These are phyloP conservation scores for Mycocentrospora acerina DNA, from an alignment of 2,329 filamentous ascomycete species.

Conservation along the genomic window DNA sequence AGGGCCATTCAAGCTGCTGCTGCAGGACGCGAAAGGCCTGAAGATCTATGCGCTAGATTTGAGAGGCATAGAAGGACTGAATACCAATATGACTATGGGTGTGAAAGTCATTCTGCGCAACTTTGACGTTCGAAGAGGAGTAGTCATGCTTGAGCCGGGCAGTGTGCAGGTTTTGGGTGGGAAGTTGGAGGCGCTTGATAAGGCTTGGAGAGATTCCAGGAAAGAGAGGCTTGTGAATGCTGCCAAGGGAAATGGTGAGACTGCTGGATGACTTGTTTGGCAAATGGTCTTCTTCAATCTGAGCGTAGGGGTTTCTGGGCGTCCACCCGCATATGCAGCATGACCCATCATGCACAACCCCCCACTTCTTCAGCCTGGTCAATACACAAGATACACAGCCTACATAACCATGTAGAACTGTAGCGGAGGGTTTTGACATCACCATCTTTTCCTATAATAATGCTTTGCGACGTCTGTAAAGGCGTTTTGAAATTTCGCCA, in stretches of 20 bases:
- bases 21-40: conserved; percentile 73
- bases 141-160: conserved; percentile 73
- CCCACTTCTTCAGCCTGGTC: neutral
- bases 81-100: conserved; percentile 71
- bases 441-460: neutral
- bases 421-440: neutral
- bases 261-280: neutral
- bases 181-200: conserved; percentile 79
- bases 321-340: neutral
- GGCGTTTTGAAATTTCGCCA: neutral
- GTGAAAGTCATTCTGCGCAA: conserved; percentile 74
- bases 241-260: conserved; percentile 39
- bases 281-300: neutral
- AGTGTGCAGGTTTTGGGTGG: conserved; percentile 78
- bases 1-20: conserved; percentile 76
- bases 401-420: neutral
- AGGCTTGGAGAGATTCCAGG: conserved; percentile 70
- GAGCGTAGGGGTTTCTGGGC: neutral
- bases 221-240: conserved; percentile 68
- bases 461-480: neutral
- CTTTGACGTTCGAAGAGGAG: conserved; percentile 70
- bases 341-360: neutral
- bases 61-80: conserved; percentile 64
- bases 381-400: neutral
- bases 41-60: conserved; percentile 75